A percentile compares a stretch with the other conserved stretches of the same genome.
Conservation (phyloP, 1,284 basidiomycete genomes). For the Cerrena zonata region DNA sequence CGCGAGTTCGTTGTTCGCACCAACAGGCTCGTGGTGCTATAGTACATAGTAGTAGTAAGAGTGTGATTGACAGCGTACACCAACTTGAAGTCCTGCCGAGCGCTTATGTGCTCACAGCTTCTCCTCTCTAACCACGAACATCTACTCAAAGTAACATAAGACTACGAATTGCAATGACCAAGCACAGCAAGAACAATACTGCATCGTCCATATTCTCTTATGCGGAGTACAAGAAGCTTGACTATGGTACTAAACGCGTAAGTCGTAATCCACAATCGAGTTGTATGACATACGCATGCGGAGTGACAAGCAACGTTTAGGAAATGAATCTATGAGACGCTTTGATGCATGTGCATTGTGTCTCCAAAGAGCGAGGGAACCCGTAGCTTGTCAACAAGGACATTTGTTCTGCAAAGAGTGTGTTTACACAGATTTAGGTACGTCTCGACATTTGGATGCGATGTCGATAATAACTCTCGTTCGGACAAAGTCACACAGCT, state of each 20-base stretch:
- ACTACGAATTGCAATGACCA: too few species aligned
- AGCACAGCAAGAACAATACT: conserved; percentile 86
- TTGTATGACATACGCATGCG: conserved; percentile 11
- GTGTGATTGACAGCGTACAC: too few species aligned
- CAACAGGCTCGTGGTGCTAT: too few species aligned
- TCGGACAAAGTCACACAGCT: conserved; percentile 68
- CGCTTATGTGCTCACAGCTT: too few species aligned
- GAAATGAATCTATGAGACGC: conserved; percentile 83
- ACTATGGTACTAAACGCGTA: conserved; percentile 76
- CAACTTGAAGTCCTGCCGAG: too few species aligned
- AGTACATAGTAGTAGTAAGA: too few species aligned
- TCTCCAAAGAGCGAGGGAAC: conserved; percentile 71
- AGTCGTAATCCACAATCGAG: conserved; percentile 18
- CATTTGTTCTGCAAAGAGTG: conserved; percentile 92
- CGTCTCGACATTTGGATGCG: conserved; percentile 24
- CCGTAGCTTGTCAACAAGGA: conserved; percentile 76
- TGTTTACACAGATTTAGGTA: conserved; percentile 69
- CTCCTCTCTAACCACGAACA: too few species aligned
- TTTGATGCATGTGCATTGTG: conserved; percentile 86
- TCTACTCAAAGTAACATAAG: too few species aligned
- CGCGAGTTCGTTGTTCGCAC: too few species aligned
- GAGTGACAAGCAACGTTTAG: conserved; percentile 66
- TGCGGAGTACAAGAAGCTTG: conserved; percentile 76
- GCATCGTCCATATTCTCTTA: conserved; percentile 82
- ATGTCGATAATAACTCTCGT: conserved; percentile 4